Conservation (phyloP, 495 filamentous ascomycete genomes). For the Penicillium fimorum region DNA sequence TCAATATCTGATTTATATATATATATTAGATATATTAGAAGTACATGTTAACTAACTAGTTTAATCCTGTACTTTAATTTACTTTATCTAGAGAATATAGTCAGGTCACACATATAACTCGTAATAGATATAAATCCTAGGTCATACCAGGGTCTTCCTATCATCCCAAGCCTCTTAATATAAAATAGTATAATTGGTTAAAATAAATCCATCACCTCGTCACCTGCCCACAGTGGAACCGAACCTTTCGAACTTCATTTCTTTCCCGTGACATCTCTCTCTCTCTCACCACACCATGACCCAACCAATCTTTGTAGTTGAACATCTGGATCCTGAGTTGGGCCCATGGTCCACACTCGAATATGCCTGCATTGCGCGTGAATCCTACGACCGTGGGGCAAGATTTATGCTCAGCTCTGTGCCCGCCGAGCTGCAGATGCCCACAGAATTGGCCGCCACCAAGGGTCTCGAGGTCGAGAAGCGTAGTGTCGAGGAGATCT, state of each 20-base stretch:
- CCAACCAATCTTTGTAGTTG: conserved; percentile 71
- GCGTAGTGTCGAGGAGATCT: conserved; percentile 75
- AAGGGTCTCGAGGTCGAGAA: conserved; percentile 64
- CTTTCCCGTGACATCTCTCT: conserved; percentile 8
- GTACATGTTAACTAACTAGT: no score
- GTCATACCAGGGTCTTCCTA: not conserved
- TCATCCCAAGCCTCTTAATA: not conserved
- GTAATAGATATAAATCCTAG: no score
- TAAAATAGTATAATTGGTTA: not conserved
- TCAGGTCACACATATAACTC: no score
- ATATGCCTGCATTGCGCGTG: conserved; percentile 79
- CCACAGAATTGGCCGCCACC: conserved; percentile 56
- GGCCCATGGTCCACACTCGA: conserved; percentile 93
- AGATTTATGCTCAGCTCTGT: conserved; percentile 85
- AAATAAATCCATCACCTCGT: not conserved
- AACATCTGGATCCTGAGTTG: conserved; percentile 90
- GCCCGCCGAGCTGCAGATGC: conserved; percentile 62
- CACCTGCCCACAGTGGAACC: conserved; percentile 4
- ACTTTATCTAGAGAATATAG: no score
- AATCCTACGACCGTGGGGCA: conserved; percentile 65
- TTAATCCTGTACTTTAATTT: no score
- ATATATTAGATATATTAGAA: no score
- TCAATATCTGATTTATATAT: no score
- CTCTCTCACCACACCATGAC: conserved; percentile 39
- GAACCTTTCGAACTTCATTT: conserved; percentile 3